Evolutionary conservation across 768 basidiomycete species (phyloP).

Genomic region (Ramaria sp.): DNA sequence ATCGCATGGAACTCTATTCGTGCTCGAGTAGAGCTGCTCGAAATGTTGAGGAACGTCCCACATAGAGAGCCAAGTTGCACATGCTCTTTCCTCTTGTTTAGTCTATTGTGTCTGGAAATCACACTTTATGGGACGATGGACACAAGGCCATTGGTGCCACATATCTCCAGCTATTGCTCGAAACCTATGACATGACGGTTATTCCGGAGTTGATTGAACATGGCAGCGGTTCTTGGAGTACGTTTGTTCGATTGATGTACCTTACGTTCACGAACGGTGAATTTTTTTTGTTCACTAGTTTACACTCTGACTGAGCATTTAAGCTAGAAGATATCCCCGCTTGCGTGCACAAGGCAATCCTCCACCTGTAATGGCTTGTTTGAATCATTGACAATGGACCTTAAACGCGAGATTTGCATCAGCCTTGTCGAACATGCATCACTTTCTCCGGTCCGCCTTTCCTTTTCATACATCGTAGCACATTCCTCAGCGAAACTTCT

Average conservation of each 20-base stretch:
- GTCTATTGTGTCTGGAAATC: not conserved
- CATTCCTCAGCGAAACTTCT: not conserved
- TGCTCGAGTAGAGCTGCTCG: slow-evolving; percentile 46
- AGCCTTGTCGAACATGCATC: slow-evolving; percentile 45
- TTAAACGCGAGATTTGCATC: slow-evolving; percentile 43
- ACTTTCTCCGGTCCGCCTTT: slow-evolving; percentile 33
- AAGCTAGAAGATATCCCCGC: slow-evolving; percentile 28
- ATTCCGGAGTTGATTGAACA: slow-evolving; percentile 33
- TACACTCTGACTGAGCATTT: slow-evolving; percentile 6
- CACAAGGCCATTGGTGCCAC: slow-evolving; percentile 11
- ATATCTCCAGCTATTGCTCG: slow-evolving; percentile 13
- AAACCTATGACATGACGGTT: slow-evolving; percentile 38
- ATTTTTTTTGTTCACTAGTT: not conserved
- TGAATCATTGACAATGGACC: slow-evolving; percentile 35
- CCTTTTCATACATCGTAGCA: not conserved
- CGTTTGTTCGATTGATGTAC: slow-evolving; percentile 34
- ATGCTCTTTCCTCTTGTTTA: slow-evolving; percentile 52
- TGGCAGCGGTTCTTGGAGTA: slow-evolving; percentile 36
- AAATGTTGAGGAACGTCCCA: slow-evolving; percentile 32
- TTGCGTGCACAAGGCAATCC: not conserved
- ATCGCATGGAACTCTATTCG: slow-evolving; percentile 38
- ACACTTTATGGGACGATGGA: not conserved
- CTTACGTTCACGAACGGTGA: slow-evolving; percentile 37
- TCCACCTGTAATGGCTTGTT: slow-evolving; percentile 44
- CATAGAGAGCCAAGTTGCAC: slow-evolving; percentile 38